These are phyloP conservation scores for Talaromyces piceae DNA, from an alignment of 2,329 filamentous ascomycete species.

Conservation along the genomic window DNA sequence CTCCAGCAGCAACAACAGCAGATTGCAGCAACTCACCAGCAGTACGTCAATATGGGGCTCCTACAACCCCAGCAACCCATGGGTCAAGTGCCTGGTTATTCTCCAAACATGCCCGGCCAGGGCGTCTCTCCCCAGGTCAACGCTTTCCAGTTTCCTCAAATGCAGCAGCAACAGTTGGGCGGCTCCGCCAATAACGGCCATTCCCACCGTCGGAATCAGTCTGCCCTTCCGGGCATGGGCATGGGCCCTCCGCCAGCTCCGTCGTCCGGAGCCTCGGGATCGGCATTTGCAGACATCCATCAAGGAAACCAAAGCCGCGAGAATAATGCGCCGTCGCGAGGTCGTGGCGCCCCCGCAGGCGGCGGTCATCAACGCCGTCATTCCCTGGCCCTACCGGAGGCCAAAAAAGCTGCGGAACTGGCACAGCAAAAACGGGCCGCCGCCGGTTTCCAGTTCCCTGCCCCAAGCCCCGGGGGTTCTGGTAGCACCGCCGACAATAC, in stretches of 20 bases:
- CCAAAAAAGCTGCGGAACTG: slow-evolving; percentile 93
- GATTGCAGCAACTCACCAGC: slow-evolving; percentile 91
- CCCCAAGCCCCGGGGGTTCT: slow-evolving; percentile 57
- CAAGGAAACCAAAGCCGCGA: slow-evolving; percentile 63
- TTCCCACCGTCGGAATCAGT: slow-evolving; percentile 95
- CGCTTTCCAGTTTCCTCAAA: slow-evolving; percentile 83
- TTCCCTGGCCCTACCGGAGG: slow-evolving; percentile 87
- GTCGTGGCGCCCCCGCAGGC: slow-evolving; percentile 62
- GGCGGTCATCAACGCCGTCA: slow-evolving; percentile 87
- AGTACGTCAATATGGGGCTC: slow-evolving; percentile 97
- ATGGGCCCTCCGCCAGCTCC: slow-evolving; percentile 90
- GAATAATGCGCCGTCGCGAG: slow-evolving; percentile 61
- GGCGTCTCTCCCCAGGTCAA: slow-evolving; percentile 65
- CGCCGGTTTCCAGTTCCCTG: slow-evolving; percentile 89
- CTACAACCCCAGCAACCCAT: slow-evolving; percentile 78
- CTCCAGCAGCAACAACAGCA: slow-evolving; percentile 97
- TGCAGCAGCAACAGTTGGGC: slow-evolving; percentile 25
- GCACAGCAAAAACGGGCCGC: slow-evolving; percentile 95
- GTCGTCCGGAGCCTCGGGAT: slow-evolving; percentile 78
- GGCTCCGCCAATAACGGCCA: slow-evolving; percentile 71
- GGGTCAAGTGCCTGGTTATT: slow-evolving; percentile 62
- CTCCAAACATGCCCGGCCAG: slow-evolving; percentile 64
- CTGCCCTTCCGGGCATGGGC: slow-evolving; percentile 84
- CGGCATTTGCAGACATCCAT: slow-evolving; percentile 56
- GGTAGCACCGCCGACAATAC: slow-evolving; percentile 42